phyloP scores from a whole-genome alignment of 108 stramenopile species.

The Cyclotella kingstonii region DNA sequence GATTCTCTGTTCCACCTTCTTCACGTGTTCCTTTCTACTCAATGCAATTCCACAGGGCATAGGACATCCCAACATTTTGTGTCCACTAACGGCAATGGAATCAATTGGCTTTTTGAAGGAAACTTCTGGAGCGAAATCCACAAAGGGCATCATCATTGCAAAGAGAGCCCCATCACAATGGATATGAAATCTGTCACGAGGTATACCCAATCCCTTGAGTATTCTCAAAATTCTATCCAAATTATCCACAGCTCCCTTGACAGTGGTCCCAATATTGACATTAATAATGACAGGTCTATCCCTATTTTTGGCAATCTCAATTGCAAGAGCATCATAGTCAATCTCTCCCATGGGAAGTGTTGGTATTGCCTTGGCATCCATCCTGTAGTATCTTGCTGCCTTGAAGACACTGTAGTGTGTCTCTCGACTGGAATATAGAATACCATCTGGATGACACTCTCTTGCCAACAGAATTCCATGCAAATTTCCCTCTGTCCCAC shows the following conservation, averaged over 20 bases:
- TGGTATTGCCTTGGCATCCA: constrained; percentile 81
- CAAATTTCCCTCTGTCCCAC: constrained; percentile 87
- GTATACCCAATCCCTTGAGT: constrained; percentile 64
- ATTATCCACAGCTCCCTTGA: constrained; percentile 90
- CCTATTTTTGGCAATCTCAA: constrained; percentile 64
- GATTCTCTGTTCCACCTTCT: constrained; percentile 83
- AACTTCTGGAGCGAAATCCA: constrained; percentile 76
- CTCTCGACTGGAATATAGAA: constrained; percentile 75
- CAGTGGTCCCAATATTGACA: constrained; percentile 90
- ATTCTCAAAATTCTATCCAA: constrained; percentile 83
- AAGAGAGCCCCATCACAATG: constrained; percentile 89
- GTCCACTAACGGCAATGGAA: constrained; percentile 83
- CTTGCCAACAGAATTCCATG: constrained; percentile 83
- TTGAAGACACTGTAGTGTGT: constrained; percentile 87
- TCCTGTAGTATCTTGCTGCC: constrained; percentile 85
- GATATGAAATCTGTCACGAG: constrained; percentile 80
- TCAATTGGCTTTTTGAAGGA: constrained; percentile 85
- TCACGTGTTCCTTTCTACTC: constrained; percentile 81
- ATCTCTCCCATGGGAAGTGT: constrained; percentile 90
- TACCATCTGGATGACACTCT: constrained; percentile 85
- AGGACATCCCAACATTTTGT: constrained; percentile 90
- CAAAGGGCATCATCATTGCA: constrained; percentile 90
- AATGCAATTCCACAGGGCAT: constrained; percentile 90
- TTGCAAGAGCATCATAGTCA: constrained; percentile 70
- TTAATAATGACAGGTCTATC: constrained; percentile 84